Percentiles rank a stretch among this genome's conserved stretches.
Conservation (phyloP, 257 asterid species). For the Solanum chmielewskii region DNA sequence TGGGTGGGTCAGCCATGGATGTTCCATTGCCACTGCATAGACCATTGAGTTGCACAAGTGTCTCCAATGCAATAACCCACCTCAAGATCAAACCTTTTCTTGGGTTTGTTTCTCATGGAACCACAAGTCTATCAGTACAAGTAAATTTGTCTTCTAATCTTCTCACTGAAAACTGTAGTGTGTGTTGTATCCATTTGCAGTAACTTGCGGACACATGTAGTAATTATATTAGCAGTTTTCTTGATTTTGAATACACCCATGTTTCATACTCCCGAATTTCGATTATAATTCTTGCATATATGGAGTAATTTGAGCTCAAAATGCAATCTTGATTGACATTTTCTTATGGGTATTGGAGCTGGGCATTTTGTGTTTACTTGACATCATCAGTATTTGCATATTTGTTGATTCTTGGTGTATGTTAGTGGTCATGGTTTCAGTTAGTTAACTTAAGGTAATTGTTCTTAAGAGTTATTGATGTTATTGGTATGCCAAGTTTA, state of each 20-base stretch:
- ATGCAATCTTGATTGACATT: neutral
- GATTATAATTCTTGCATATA: neutral
- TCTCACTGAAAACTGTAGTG: neutral
- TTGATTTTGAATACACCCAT: neutral
- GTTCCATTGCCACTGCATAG: constrained; percentile 45
- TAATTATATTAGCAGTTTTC: neutral
- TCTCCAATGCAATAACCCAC: constrained; percentile 10
- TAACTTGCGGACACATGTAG: neutral
- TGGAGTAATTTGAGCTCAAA: neutral
- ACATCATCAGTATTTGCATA: neutral
- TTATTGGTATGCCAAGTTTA: neutral
- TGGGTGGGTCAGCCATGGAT: constrained; percentile 34
- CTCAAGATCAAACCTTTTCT: constrained; percentile 48
- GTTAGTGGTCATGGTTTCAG: neutral
- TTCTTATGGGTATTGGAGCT: neutral
- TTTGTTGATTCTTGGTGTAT: neutral
- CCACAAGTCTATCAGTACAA: constrained; percentile 18
- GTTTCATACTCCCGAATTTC: neutral
- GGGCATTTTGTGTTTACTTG: neutral
- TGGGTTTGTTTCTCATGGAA: constrained; percentile 53
- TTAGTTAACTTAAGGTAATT: neutral
- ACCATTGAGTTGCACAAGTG: constrained; percentile 30
- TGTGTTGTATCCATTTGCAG: neutral
- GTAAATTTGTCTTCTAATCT: constrained; percentile 19
- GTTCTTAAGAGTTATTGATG: neutral